A percentile compares a stretch with the other conserved stretches of the same genome.
Evolutionary conservation across 148 eudicot species (phyloP).

Genomic region (Camellia japonica): DNA sequence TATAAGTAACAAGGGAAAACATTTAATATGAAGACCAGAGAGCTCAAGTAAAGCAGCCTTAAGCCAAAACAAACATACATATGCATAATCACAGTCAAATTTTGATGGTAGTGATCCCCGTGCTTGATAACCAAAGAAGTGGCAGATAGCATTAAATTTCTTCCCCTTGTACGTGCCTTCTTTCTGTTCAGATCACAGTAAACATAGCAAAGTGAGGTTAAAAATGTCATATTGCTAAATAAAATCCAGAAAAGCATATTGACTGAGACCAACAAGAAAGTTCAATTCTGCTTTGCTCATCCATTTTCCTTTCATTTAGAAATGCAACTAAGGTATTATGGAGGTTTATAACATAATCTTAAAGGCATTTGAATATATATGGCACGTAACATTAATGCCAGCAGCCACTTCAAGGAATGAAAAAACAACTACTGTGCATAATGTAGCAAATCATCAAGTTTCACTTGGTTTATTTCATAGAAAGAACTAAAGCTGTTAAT

Average conservation of each 20-base stretch:
- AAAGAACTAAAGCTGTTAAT: neutral
- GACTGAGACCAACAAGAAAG: neutral
- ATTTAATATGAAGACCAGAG: neutral
- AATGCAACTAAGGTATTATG: neutral
- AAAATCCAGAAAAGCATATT: neutral
- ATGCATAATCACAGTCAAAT: conserved; percentile 96
- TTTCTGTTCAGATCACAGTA: conserved; percentile 51
- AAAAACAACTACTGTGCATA: neutral
- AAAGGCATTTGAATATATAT: neutral
- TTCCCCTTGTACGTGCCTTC: conserved; percentile 98
- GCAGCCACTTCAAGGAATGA: neutral
- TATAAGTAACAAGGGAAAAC: conserved; percentile 10
- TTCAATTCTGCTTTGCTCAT: neutral
- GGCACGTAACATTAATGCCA: neutral
- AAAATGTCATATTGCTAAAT: neutral
- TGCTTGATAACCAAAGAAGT: conserved; percentile 98
- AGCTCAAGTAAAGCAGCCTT: neutral
- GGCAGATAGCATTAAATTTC: conserved; percentile 96
- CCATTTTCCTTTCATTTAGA: neutral
- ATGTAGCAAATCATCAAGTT: neutral
- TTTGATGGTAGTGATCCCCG: conserved; percentile 96
- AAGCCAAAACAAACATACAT: conserved; percentile 45
- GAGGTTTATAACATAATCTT: neutral
- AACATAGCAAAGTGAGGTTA: neutral
- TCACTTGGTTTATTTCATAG: neutral